A percentile compares a stretch with the other conserved stretches of the same genome.
Evolutionary conservation across 441 rosid genomes (phyloP).

Genomic region (Gossypium gossypioides): DNA sequence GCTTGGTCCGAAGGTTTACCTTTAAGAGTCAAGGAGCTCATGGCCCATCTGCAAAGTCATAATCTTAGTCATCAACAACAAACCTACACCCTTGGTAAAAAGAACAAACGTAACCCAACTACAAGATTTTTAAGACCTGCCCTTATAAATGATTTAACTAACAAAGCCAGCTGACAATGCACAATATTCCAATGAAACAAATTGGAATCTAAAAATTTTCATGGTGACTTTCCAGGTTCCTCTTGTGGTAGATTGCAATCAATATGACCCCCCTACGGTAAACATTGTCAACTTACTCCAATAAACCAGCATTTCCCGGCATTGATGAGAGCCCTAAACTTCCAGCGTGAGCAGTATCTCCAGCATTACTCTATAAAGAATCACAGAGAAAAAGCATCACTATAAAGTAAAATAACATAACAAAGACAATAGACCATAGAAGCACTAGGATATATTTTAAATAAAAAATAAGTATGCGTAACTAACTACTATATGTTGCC

Average conservation of each 20-base stretch:
- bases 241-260: neutral
- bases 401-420: neutral
- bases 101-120: neutral
- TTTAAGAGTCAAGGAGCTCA: conserved; percentile 95
- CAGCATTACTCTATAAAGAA: conserved; percentile 45
- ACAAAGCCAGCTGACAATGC: neutral
- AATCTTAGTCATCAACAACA: neutral
- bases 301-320: conserved; percentile 80
- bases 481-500: neutral
- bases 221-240: neutral
- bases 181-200: neutral
- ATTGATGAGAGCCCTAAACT: conserved; percentile 53
- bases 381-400: conserved; percentile 15
- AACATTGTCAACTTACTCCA: conserved; percentile 53
- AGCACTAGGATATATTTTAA: neutral
- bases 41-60: conserved; percentile 72
- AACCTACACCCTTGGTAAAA: neutral
- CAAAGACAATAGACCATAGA: neutral
- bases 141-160: neutral
- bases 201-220: neutral
- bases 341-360: conserved; percentile 41
- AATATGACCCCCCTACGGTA: neutral
- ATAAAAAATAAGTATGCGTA: neutral
- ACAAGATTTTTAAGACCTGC: neutral
- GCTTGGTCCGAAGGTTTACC: conserved; percentile 86